A percentile compares a stretch with the other conserved stretches of the same genome.
Evolutionary conservation across 768 basidiomycete species (phyloP).

Genomic region (Hemileccinum impolitum): DNA sequence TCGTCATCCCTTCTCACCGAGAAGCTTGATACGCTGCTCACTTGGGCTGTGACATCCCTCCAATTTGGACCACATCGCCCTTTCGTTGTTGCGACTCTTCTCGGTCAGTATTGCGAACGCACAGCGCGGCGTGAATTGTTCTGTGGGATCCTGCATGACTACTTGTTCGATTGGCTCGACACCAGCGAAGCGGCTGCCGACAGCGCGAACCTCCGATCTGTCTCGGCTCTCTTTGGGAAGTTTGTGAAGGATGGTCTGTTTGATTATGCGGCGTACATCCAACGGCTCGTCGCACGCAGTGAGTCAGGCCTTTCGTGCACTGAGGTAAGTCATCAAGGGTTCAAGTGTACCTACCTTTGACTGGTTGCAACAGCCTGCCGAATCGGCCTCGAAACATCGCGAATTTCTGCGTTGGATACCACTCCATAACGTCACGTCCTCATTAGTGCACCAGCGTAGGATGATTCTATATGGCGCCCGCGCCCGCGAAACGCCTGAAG

Average conservation of each 20-base stretch:
- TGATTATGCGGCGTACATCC: constrained; percentile 71
- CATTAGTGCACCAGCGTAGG: constrained; percentile 66
- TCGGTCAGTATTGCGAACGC: constrained; percentile 59
- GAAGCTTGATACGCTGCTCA: constrained; percentile 71
- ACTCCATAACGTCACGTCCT: constrained; percentile 53
- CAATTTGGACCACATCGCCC: constrained; percentile 83
- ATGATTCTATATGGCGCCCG: constrained; percentile 67
- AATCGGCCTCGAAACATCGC: constrained; percentile 56
- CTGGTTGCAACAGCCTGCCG: constrained; percentile 2
- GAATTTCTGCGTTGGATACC: constrained; percentile 72
- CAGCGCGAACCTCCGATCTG: constrained; percentile 48
- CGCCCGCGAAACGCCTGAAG: constrained; percentile 68
- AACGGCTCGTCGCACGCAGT: constrained; percentile 77
- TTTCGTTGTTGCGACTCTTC: constrained; percentile 68
- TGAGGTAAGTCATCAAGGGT: constrained; percentile 40
- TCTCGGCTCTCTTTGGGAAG: constrained; percentile 68
- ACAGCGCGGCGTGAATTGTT: constrained; percentile 62
- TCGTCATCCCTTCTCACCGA: constrained; percentile 49
- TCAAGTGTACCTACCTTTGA: not conserved
- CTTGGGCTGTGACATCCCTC: constrained; percentile 76
- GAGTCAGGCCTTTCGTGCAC: constrained; percentile 55
- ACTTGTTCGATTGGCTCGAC: constrained; percentile 81
- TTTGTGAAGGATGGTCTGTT: constrained; percentile 69
- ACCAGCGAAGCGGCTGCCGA: constrained; percentile 59
- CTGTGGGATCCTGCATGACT: constrained; percentile 65